Evolutionary conservation across 1,284 basidiomycete species (phyloP).

Genomic region (Leccinum huronense): DNA sequence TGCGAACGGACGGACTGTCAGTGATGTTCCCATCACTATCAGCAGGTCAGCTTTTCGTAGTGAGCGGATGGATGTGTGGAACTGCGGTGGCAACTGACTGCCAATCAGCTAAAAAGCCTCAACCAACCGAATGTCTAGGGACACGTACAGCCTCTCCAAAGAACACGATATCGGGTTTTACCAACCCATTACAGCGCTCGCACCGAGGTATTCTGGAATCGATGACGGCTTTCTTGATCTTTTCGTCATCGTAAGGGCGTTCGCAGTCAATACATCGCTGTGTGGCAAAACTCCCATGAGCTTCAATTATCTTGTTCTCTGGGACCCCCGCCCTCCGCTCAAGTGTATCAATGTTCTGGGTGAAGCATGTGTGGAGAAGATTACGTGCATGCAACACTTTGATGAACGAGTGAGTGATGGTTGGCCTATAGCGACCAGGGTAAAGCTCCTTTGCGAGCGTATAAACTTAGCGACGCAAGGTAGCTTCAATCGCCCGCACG

Average conservation of each 20-base stretch:
- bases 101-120: slow-evolving; percentile 9
- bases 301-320: slow-evolving; percentile 78
- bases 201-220: slow-evolving; percentile 60
- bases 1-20: slow-evolving; percentile 79
- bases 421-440: slow-evolving; percentile 84
- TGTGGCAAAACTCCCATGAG: slow-evolving; percentile 88
- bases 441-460: slow-evolving; percentile 89
- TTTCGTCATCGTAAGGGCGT: slow-evolving; percentile 57
- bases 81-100: slow-evolving; percentile 56
- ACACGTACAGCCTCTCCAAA: slow-evolving; percentile 77
- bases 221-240: slow-evolving; percentile 62
- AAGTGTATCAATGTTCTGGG: slow-evolving; percentile 92
- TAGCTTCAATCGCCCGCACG: neutral
- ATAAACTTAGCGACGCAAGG: slow-evolving; percentile 57
- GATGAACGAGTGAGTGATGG: slow-evolving; percentile 89
- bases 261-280: slow-evolving; percentile 79
- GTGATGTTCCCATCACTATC: slow-evolving; percentile 90
- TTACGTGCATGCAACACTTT: slow-evolving; percentile 66
- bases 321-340: slow-evolving; percentile 85
- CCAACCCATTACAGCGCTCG: slow-evolving; percentile 63
- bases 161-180: slow-evolving; percentile 95
- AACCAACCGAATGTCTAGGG: neutral
- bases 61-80: slow-evolving; percentile 47
- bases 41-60: slow-evolving; percentile 76
- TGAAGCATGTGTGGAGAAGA: slow-evolving; percentile 76